phyloP scores from a whole-genome alignment of 805 yeast species.

The Vanderwaltozyma yarrowii region DNA sequence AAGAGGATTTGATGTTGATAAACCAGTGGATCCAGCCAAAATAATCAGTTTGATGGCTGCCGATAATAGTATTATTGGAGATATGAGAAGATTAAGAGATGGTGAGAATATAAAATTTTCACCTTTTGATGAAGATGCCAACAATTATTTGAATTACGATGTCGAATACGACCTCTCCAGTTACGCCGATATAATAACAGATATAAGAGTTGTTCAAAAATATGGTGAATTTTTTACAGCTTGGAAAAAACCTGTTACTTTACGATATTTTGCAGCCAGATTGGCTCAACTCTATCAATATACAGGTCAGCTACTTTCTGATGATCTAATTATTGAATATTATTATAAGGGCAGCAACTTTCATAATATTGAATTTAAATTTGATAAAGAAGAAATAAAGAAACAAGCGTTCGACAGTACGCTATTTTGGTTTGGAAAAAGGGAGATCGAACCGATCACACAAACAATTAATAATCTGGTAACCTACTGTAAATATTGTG shows the following conservation, averaged over 20 bases:
- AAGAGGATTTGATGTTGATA: slow-evolving; percentile 40
- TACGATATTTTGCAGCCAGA: slow-evolving; percentile 46
- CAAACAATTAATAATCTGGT: slow-evolving; percentile 28
- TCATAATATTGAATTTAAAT: slow-evolving; percentile 32
- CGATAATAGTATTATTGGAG: slow-evolving; percentile 32
- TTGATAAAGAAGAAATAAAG: slow-evolving; percentile 26
- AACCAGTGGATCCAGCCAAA: slow-evolving; percentile 35
- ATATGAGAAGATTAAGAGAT: slow-evolving; percentile 34
- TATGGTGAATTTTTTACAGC: slow-evolving; percentile 25
- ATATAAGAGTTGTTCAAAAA: slow-evolving; percentile 6
- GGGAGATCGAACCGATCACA: slow-evolving; percentile 38
- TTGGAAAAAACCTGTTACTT: slow-evolving; percentile 50
- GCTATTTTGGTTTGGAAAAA: slow-evolving; percentile 49
- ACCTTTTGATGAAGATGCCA: slow-evolving; percentile 28
- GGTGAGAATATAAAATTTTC: slow-evolving; percentile 37
- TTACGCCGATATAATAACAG: slow-evolving; percentile 10
- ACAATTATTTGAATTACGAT: not conserved
- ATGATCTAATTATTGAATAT: slow-evolving; percentile 41
- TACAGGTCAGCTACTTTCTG: slow-evolving; percentile 27
- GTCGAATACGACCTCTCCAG: slow-evolving; percentile 10
- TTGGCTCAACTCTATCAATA: slow-evolving; percentile 34
- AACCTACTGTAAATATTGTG: slow-evolving; percentile 45
- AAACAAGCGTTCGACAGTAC: slow-evolving; percentile 29
- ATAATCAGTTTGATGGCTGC: slow-evolving; percentile 32
- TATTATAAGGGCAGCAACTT: slow-evolving; percentile 37